Evolutionary conservation across 73 alveolate genomes (phyloP).

Genomic region (Tetrahymena borealis): DNA sequence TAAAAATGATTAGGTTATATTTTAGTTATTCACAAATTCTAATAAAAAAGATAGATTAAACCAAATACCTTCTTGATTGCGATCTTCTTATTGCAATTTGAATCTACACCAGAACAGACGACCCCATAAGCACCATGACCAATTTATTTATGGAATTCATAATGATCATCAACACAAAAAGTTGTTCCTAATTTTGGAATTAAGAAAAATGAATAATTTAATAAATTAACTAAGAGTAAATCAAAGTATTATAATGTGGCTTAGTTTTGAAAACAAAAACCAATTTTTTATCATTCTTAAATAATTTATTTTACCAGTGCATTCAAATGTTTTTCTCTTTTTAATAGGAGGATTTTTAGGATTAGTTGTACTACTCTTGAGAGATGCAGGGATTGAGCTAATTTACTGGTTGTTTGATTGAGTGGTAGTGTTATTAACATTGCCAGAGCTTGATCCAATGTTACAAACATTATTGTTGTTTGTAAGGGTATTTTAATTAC

Average conservation of each 20-base stretch:
- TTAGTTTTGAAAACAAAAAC: too few species aligned
- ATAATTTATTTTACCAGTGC: background rate
- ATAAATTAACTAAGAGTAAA: too few species aligned
- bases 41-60: background rate
- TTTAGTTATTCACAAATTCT: background rate
- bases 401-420: background rate
- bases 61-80: slow-evolving; percentile 79
- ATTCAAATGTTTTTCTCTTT: background rate
- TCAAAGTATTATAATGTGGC: too few species aligned
- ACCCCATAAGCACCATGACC: slow-evolving; percentile 91
- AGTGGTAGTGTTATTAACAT: background rate
- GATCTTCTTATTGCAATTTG: slow-evolving; percentile 62
- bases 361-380: background rate
- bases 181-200: slow-evolving; percentile 32
- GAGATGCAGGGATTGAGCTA: background rate
- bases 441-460: background rate
- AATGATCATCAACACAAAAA: slow-evolving; percentile 61
- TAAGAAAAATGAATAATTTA: background rate
- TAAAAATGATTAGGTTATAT: background rate
- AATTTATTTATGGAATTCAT: slow-evolving; percentile 63
- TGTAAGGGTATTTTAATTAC: background rate
- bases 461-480: background rate
- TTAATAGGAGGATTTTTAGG: background rate
- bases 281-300: background rate
- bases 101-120: slow-evolving; percentile 81